Evolutionary conservation across 1,139 yeast species (phyloP).

Genomic region (Kluyveromyces marxianus): DNA sequence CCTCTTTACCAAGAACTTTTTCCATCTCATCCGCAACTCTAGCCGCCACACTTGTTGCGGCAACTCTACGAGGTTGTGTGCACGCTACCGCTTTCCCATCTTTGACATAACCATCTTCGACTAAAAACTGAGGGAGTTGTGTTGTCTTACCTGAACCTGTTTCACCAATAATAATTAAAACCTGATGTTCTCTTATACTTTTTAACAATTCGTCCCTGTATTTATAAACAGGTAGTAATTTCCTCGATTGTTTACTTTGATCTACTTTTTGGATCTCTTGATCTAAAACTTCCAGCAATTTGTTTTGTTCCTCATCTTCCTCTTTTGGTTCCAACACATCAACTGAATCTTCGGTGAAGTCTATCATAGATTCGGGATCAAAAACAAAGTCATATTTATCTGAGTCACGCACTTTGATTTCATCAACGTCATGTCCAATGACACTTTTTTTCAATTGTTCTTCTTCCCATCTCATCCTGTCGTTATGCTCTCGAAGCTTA

Average conservation of each 20-base stretch:
- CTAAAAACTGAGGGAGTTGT: constrained; percentile 80
- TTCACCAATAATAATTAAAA: constrained; percentile 86
- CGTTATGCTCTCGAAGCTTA: background rate
- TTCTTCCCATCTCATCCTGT: constrained; percentile 23
- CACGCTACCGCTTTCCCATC: constrained; percentile 52
- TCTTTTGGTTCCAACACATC: constrained; percentile 22
- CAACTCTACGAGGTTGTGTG: constrained; percentile 71
- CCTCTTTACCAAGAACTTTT: constrained; percentile 50
- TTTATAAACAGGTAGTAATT: constrained; percentile 53
- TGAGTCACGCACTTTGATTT: constrained; percentile 40
- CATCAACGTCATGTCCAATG: constrained; percentile 33
- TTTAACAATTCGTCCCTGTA: constrained; percentile 52
- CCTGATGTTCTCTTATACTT: constrained; percentile 57
- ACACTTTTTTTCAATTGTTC: constrained; percentile 25
- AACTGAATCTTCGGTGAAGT: constrained; percentile 47
- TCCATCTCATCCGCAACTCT: constrained; percentile 64
- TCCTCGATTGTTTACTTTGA: constrained; percentile 34
- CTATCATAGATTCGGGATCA: constrained; percentile 68
- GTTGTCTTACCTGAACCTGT: constrained; percentile 98
- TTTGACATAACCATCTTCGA: constrained; percentile 69
- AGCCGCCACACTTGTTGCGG: constrained; percentile 62
- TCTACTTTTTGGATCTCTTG: constrained; percentile 38
- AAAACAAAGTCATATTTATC: constrained; percentile 72
- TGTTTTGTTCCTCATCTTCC: constrained; percentile 6
- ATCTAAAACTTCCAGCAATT: constrained; percentile 32